These are phyloP conservation scores for Diplodia sapinea DNA, from an alignment of 2,329 filamentous ascomycete genomes.

Conservation along the genomic window DNA sequence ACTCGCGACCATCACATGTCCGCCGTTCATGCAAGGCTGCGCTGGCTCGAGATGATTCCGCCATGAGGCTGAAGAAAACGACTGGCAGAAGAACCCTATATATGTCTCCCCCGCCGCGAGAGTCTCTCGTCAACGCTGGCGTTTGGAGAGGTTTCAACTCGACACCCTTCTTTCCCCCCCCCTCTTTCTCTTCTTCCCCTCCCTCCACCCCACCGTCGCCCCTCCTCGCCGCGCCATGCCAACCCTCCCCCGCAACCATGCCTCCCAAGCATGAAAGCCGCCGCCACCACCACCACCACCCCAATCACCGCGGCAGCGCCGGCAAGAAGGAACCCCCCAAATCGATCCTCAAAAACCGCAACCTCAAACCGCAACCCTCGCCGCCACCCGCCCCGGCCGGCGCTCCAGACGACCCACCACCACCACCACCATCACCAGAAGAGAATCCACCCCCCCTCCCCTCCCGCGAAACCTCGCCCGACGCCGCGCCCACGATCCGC, in stretches of 20 bases:
- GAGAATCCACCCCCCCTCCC: background rate
- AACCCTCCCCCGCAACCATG: slow-evolving; percentile 1
- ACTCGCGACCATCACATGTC: background rate
- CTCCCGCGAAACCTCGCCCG: background rate
- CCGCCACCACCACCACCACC: background rate
- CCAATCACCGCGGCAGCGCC: background rate
- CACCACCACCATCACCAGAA: background rate
- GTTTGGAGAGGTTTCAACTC: background rate
- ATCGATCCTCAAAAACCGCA: slow-evolving; percentile 4
- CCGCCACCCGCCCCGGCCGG: too few relatives aligned
- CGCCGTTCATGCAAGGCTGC: slow-evolving; percentile 10
- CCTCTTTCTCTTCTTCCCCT: too few relatives aligned
- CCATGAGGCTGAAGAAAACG: background rate
- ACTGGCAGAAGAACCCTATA: background rate
- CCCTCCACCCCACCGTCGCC: too few relatives aligned
- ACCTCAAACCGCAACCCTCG: background rate
- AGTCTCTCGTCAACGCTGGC: background rate
- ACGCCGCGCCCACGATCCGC: background rate
- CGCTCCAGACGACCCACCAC: too few relatives aligned
- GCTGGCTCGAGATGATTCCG: slow-evolving; percentile 6
- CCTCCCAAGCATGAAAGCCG: slow-evolving; percentile 2
- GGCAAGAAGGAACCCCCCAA: background rate
- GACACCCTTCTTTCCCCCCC: background rate
- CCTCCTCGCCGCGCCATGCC: background rate
- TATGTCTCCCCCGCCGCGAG: background rate